Evolutionary conservation across 192 early-diverging fungal species (phyloP), one percentile per base, ranked within the genome.

Genomic region (Kickxella alabastrina): DNA sequence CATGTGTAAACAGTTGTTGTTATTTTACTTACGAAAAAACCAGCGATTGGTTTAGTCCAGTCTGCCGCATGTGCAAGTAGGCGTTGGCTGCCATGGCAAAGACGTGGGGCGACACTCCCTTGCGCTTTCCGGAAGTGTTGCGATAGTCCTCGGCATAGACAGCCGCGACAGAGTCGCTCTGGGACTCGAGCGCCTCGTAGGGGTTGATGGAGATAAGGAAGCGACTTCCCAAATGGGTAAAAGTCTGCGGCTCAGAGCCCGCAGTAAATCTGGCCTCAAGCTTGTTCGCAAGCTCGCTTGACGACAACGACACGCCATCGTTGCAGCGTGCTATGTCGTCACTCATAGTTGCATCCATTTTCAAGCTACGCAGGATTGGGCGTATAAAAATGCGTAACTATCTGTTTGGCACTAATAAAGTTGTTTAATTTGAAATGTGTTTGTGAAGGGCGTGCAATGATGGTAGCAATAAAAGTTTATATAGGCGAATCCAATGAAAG

Each of bases 1-100:
- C n/a, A n/a, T n/a, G n/a, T n/a, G n/a, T n/a, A n/a, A n/a, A n/a
- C n/a, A n/a, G n/a, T n/a, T n/a, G n/a, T n/a, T n/a, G n/a, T n/a
- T n/a, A n/a, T n/a, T n/a, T n/a, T 17, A 77, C 80, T 50, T 85
- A 94, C 95, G 82, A 83, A 49, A 95, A 83, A 8, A 98, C 68
- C 38, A 98, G 81, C 10, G 85, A 84, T 68, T 98, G 95, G 55
- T 96, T 92, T 50, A 90, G 81, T 4, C 85, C 84, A n/a, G 84
- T 87, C 45, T 92, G 79, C 24, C 85, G 71, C 85, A 96, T 87
- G 57, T 95, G 92, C 47, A 87, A 65, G 59, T 93, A 97, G 12
- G 91, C 90, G 37, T 86, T 80, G 21, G 89, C 81, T 13, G 91
- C 87, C 38, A 91, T 57, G 13, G 90, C 87, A 75, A 92, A 93